Evolutionary conservation across 345 rosid genomes (phyloP).

Genomic region (Aquilaria yunnanensis): DNA sequence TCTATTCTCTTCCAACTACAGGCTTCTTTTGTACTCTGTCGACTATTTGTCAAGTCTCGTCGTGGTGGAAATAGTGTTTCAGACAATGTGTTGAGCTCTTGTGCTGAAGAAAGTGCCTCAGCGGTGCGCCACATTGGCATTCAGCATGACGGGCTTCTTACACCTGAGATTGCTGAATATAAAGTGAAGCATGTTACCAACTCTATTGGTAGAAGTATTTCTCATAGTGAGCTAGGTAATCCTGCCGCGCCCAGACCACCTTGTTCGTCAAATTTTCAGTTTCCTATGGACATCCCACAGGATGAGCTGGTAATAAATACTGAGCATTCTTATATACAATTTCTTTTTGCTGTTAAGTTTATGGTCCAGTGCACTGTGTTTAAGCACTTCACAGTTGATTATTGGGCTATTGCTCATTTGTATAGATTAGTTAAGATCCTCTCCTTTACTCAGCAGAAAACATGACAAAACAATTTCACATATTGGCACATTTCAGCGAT

Average conservation of each 20-base stretch:
- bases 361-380: too few species aligned
- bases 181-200: conserved; percentile 3
- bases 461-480: too few species aligned
- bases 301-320: conserved; percentile 23
- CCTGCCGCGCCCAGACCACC: conserved; percentile 5
- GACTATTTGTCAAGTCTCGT: conserved; percentile 32
- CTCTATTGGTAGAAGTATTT: conserved; percentile 8
- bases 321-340: neutral
- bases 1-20: conserved; percentile 17
- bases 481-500: too few species aligned
- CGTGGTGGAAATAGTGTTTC: conserved; percentile 25
- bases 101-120: conserved; percentile 36
- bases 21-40: conserved; percentile 50
- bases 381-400: too few species aligned
- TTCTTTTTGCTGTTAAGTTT: too few species aligned
- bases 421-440: too few species aligned
- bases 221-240: conserved; percentile 16
- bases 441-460: too few species aligned
- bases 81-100: conserved; percentile 26
- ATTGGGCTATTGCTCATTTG: too few species aligned
- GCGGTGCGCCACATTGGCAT: conserved; percentile 28
- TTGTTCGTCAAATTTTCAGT: conserved; percentile 19
- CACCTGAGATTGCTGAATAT: conserved; percentile 20
- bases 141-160: conserved; percentile 30
- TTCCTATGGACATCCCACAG: conserved; percentile 16